Percentiles rank a stretch among this genome's conserved stretches.
Evolutionary conservation across 768 basidiomycete genomes (phyloP).

Genomic region (Leucocoprinus sp.): DNA sequence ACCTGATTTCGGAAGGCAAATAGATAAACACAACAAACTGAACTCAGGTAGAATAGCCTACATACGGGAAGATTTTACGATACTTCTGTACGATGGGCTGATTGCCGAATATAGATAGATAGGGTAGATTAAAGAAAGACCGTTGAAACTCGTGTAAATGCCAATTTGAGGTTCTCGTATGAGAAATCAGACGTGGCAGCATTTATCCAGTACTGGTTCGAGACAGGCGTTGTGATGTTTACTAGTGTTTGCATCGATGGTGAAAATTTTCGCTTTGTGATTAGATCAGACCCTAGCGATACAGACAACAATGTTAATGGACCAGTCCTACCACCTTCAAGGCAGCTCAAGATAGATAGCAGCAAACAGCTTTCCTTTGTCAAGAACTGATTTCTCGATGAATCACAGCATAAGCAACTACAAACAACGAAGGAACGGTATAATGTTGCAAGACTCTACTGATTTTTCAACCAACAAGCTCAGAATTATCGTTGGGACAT

Average conservation of each 20-base stretch:
- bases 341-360: too few relatives aligned
- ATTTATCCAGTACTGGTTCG: too few relatives aligned
- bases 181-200: background rate
- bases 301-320: too few relatives aligned
- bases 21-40: constrained; percentile 10
- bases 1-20: constrained; percentile 38
- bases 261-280: too few relatives aligned
- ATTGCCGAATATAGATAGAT: constrained; percentile 32
- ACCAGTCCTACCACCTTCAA: too few relatives aligned
- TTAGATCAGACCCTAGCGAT: too few relatives aligned
- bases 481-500: constrained; percentile 49
- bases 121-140: constrained; percentile 39
- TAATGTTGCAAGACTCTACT: background rate
- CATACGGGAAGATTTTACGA: constrained; percentile 83
- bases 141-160: constrained; percentile 8
- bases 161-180: background rate
- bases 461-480: constrained; percentile 37
- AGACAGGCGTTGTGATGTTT: background rate
- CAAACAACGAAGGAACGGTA: background rate
- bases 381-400: background rate
- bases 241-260: too few relatives aligned
- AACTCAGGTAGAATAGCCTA: constrained; percentile 14
- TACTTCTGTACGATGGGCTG: constrained; percentile 51
- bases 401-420: constrained; percentile 7
- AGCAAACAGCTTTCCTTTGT: too few relatives aligned